Base-by-base conservation (phyloP, 78 protist genomes). In the Dictyostelium intermedium region DNA sequence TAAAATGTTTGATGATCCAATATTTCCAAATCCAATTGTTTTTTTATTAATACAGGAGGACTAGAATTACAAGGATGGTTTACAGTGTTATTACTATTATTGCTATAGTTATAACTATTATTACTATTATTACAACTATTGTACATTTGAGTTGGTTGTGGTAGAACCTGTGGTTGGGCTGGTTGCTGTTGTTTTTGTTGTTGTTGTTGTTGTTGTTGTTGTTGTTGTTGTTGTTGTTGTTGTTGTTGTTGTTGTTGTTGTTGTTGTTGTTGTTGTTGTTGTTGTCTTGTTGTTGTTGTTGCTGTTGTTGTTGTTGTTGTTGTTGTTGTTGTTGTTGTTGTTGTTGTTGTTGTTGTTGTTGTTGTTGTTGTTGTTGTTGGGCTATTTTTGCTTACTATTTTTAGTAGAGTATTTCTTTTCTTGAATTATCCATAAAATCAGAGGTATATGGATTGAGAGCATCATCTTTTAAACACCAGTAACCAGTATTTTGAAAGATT, bases 401-500 rank as follows among this genome's bases (percentile, higher is more conserved):
- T 76, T 76, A 13, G 27, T 39, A 8, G 82, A 76, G 7, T 76
- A 76, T 39, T 76, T 76, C 39, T 76, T 76, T 76, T 76, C 82
- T 76, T 39, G 82, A 39, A 30, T 39, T 76, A n/a, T 76, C 82
- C 53, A 76, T 39, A 39, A 76, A 76, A 2, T 89, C 93, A 34
- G 25, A 39, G 18, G 72, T 70, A 69, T 89, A 89, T 61, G 93
- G 93, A 69, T 80, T 89, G 9, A 84, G 73, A 20, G 63, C 78
- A n/a, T 89, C 93, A 89, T 89, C 93, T n/a, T 89, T 89, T 30
- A 89, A 50, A 69, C 93, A 89, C 93, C 93, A 89, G 45, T 89
- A 89, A 32, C 93, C 93, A 50, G 93, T 89, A 69, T 89, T 89
- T 53, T 89, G 93, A 66, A 89, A 89, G 3, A 89, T 80, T 25